Base-by-base conservation (phyloP, 306 rosid genomes). In the Dryas octopetala region DNA sequence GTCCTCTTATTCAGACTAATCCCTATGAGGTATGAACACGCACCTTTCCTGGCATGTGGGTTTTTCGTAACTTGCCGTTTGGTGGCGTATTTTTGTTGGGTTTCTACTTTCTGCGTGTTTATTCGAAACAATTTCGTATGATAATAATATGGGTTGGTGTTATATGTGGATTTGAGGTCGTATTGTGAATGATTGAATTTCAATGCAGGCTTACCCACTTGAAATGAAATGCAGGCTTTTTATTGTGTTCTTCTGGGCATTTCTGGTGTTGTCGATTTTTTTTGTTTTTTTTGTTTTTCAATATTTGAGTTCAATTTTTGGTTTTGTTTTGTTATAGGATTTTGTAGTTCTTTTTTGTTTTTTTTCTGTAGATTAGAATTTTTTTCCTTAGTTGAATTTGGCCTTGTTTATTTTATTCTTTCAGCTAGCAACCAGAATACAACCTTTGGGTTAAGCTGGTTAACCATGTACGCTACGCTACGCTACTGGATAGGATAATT, bases 1-100 rank as follows among this genome's bases (percentile, higher is more conserved):
- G 99, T 6, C 99, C 99, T 59, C 97, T 95, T 62, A 88, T 92
- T 58, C 90, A 90, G n/a, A 95, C 99, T 4, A 92, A 85, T 71
- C 78, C 93, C 64, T 95, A 95, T 28, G 99, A 95, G 97, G 98
- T 90, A 47, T 8, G 12, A 3, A 44, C 38, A 43, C 41, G 8
- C 44, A 41, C 9, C 6, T 2, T 5, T 23, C 48, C 11, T 16
- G 41, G 7, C 5, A 14, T 62, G n/a, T 38, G 65, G 51, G 8
- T 41, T 61, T 15, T 23, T 12, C 51, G 5, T 32, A 45, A 66
- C 9, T 64, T 53, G 38, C 44, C 55, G 28, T 55, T 8, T 10
- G 32, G 4, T 53, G 23, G 6, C 0, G 9, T 19, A 51, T 9
- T 62, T 3, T 59, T 47, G 11, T 14, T 11, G 17, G 68, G 62